phyloP scores from a whole-genome alignment of 2,329 filamentous ascomycete species.

The Aureobasidium sp. region DNA sequence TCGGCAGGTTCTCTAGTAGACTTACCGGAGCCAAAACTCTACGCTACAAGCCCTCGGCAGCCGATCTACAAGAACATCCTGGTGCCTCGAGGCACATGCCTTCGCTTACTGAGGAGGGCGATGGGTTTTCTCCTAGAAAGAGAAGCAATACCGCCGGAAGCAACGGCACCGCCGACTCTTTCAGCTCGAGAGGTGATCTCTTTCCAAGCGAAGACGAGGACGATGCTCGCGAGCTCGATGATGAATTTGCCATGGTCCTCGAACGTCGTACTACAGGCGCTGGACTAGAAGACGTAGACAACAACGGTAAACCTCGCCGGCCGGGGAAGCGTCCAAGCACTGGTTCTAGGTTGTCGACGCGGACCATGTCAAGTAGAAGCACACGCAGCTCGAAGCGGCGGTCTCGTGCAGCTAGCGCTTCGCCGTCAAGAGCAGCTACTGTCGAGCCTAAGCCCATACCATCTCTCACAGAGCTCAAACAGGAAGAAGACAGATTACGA shows the following conservation, averaged over 20 bases:
- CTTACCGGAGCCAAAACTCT: slow-evolving; percentile 64
- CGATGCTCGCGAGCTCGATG: slow-evolving; percentile 85
- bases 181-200: slow-evolving; percentile 79
- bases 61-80: slow-evolving; percentile 83
- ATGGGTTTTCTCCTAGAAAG: slow-evolving; percentile 41
- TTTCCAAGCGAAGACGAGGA: slow-evolving; percentile 91
- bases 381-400: slow-evolving; percentile 26
- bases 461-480: slow-evolving; percentile 49
- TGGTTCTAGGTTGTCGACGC: slow-evolving; percentile 42
- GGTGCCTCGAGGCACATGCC: slow-evolving; percentile 42
- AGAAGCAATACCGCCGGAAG: slow-evolving; percentile 75
- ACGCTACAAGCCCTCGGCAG: slow-evolving; percentile 83
- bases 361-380: slow-evolving; percentile 40
- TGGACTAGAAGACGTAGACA: slow-evolving; percentile 57
- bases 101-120: slow-evolving; percentile 56
- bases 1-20: slow-evolving; percentile 77
- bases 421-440: slow-evolving; percentile 3
- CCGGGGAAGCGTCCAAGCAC: slow-evolving; percentile 37
- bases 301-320: slow-evolving; percentile 53
- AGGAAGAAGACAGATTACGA: slow-evolving; percentile 50
- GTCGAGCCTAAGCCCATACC: slow-evolving; percentile 29
- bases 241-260: slow-evolving; percentile 82
- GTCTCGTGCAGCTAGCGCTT: slow-evolving; percentile 8
- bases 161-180: slow-evolving; percentile 75
- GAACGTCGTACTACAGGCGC: slow-evolving; percentile 57